Evolutionary conservation across 805 yeast species (phyloP).

Genomic region (Cyberlindnera bimundalis): DNA sequence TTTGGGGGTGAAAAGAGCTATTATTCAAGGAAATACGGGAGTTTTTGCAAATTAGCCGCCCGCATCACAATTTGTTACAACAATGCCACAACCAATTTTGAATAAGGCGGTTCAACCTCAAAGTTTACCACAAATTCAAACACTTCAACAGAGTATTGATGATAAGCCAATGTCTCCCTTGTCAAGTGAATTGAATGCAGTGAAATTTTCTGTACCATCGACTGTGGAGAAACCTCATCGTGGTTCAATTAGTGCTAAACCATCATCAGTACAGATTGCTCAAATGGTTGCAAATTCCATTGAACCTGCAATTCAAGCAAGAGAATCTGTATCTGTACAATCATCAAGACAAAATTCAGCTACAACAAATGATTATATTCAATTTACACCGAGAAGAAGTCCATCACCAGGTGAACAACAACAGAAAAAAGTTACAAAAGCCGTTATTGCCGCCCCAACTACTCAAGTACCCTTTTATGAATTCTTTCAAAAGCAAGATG

Average conservation of each 20-base stretch:
- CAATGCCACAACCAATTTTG: slow-evolving; percentile 18
- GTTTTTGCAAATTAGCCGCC: neutral
- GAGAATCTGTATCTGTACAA: slow-evolving; percentile 13
- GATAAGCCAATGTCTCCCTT: slow-evolving; percentile 12
- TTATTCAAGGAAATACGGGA: neutral
- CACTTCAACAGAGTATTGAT: slow-evolving; percentile 1
- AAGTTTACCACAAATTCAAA: neutral
- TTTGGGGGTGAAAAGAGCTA: too few species aligned
- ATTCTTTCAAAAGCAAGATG: slow-evolving; percentile 68
- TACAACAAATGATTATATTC: slow-evolving; percentile 22
- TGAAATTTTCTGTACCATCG: slow-evolving; percentile 48
- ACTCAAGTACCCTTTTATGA: slow-evolving; percentile 75
- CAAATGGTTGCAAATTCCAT: slow-evolving; percentile 8
- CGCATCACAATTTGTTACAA: neutral
- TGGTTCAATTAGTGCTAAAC: slow-evolving; percentile 55
- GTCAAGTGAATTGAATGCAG: slow-evolving; percentile 20
- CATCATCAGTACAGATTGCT: slow-evolving; percentile 37
- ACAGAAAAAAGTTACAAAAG: slow-evolving; percentile 39
- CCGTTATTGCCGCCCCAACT: slow-evolving; percentile 54
- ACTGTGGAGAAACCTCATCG: slow-evolving; percentile 43
- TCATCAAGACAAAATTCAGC: slow-evolving; percentile 30
- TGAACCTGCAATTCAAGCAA: slow-evolving; percentile 9
- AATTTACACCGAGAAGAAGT: slow-evolving; percentile 20
- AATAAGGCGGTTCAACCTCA: slow-evolving; percentile 11
- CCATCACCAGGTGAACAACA: slow-evolving; percentile 24